Conservation (phyloP, 1,284 basidiomycete species). For the Melampsora americana region DNA sequence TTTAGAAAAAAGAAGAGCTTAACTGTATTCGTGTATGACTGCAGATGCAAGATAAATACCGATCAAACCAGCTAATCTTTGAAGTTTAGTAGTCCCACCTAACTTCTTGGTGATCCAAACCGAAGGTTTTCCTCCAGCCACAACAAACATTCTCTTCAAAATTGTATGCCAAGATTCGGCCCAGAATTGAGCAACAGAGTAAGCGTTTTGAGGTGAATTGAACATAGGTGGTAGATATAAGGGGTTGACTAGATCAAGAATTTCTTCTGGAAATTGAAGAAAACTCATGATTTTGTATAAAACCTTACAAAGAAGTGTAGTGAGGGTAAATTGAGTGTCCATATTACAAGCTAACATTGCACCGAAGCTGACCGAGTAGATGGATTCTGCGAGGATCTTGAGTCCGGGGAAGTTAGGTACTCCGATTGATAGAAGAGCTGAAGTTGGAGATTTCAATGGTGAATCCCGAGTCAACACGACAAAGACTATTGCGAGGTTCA, state of each 20-base stretch:
- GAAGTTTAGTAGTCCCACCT: background rate
- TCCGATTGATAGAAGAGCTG: background rate
- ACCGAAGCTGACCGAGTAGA: background rate
- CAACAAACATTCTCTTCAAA: background rate
- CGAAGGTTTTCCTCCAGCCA: constrained; percentile 6
- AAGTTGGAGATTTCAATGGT: background rate
- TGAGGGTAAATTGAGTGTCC: constrained; percentile 1
- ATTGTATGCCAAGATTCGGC: background rate
- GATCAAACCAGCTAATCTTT: background rate
- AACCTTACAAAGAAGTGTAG: background rate
- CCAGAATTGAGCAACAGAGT: background rate
- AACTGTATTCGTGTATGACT: constrained; percentile 3
- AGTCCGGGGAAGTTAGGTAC: constrained; percentile 16
- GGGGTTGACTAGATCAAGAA: background rate
- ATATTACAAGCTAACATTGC: background rate
- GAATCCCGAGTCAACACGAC: background rate
- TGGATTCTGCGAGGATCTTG: background rate
- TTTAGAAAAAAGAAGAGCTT: background rate
- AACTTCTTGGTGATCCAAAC: constrained; percentile 3
- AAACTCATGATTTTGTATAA: background rate
- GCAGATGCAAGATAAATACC: background rate
- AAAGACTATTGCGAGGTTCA: background rate
- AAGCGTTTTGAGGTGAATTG: background rate
- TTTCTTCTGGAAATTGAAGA: background rate
- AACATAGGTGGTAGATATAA: constrained; percentile 8